These are phyloP conservation scores for Cucurbitaria berberidis DNA, from an alignment of 2,329 filamentous ascomycete species.

Conservation along the genomic window DNA sequence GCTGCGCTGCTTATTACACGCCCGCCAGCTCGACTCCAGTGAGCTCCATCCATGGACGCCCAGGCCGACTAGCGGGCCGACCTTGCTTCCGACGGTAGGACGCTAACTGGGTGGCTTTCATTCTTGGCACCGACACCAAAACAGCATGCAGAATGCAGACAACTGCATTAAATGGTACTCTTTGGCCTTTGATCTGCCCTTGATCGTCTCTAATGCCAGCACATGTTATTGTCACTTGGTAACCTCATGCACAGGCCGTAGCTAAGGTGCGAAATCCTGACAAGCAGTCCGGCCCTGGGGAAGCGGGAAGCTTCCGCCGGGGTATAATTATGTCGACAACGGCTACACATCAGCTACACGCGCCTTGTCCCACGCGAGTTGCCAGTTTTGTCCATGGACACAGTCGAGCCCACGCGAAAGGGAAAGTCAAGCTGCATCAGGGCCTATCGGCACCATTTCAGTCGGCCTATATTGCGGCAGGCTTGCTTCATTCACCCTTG, in stretches of 20 bases:
- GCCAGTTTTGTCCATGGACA: not conserved
- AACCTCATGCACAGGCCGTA: constrained; percentile 2
- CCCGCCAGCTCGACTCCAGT: constrained; percentile 7
- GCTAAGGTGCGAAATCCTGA: not conserved
- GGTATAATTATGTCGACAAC: constrained; percentile 4
- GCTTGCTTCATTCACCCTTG: not conserved
- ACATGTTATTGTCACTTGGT: not conserved
- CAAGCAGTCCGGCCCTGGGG: constrained; percentile 2
- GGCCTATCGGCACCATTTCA: not conserved
- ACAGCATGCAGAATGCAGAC: constrained; percentile 1
- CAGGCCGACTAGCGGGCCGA: constrained; percentile 5
- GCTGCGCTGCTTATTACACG: constrained; percentile 1
- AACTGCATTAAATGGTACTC: not conserved
- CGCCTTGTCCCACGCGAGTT: constrained; percentile 1
- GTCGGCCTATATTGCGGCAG: not conserved
- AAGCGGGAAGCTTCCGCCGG: constrained; percentile 11
- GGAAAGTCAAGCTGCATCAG: not conserved
- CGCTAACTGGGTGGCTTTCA: not conserved
- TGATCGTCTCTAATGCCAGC: not conserved
- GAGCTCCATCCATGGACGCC: constrained; percentile 15
- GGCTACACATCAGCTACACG: not conserved
- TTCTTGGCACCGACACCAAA: not conserved
- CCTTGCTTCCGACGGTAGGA: not conserved
- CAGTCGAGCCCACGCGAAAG: constrained; percentile 2
- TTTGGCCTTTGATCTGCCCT: not conserved